Conservation (phyloP, 225 moss, liverwort and hornwort species). For the Sphagnum tenellum region DNA sequence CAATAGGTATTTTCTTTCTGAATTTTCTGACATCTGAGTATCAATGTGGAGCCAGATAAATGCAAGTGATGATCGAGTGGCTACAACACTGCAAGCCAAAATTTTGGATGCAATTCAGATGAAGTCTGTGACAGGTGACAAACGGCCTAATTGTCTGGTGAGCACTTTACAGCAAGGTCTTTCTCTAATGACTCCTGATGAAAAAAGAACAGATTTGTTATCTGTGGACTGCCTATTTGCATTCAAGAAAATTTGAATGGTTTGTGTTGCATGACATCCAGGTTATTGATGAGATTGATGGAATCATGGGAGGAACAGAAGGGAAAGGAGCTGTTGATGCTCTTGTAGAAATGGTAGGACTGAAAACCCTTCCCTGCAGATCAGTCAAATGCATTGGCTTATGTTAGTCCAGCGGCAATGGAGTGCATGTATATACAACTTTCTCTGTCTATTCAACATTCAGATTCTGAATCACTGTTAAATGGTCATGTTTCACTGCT, state of each 20-base stretch:
- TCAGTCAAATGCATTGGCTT: too few species aligned
- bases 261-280: constrained; percentile 7
- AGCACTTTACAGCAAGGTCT: constrained; percentile 5
- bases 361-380: background rate
- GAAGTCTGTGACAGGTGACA: constrained; percentile 78
- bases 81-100: constrained; percentile 66
- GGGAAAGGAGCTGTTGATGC: constrained; percentile 86
- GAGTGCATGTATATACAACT: too few species aligned
- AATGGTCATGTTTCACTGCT: background rate
- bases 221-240: constrained; percentile 1
- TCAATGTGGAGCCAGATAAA: constrained; percentile 48
- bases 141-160: constrained; percentile 94
- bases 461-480: too few species aligned
- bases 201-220: constrained; percentile 1
- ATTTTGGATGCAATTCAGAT: constrained; percentile 97
- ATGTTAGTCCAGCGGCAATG: too few species aligned
- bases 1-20: too few species aligned
- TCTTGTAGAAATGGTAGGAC: constrained; percentile 72
- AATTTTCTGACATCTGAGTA: too few species aligned
- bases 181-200: background rate
- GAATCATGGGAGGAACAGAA: constrained; percentile 69
- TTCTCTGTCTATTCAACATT: too few species aligned
- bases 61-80: constrained; percentile 93
- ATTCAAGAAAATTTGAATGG: background rate
- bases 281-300: constrained; percentile 99